These are phyloP conservation scores for Herpomyces periplanetae DNA, from an alignment of 2,329 filamentous ascomycete species.

Conservation along the genomic window DNA sequence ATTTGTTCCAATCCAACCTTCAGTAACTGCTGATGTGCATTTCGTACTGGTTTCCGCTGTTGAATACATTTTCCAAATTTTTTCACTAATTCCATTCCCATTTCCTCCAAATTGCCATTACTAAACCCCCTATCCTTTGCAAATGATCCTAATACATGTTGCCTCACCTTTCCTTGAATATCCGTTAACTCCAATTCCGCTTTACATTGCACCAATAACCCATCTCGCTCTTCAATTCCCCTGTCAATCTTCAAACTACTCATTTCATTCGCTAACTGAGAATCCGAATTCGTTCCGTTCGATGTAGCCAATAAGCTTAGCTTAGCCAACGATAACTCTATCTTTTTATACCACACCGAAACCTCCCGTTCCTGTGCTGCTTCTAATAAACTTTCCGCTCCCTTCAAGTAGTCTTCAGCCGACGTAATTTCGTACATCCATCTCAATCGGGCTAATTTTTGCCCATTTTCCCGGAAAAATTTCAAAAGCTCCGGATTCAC, in stretches of 20 bases:
- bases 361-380: slow-evolving; percentile 30
- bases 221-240: slow-evolving; percentile 8
- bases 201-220: slow-evolving; percentile 13
- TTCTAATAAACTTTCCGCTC: slow-evolving; percentile 25
- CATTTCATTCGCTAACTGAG: no score
- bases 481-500: slow-evolving; percentile 32
- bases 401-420: slow-evolving; percentile 31
- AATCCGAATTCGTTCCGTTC: no score
- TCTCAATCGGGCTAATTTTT: slow-evolving; percentile 31
- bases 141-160: no score
- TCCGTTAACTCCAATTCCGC: slow-evolving; percentile 24
- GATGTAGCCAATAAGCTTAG: slow-evolving; percentile 27
- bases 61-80: no score
- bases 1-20: slow-evolving; percentile 28
- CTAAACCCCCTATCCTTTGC: no score
- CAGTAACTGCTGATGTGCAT: slow-evolving; percentile 26
- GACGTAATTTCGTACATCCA: slow-evolving; percentile 78
- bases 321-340: slow-evolving; percentile 62
- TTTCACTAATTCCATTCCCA: slow-evolving; percentile 13
- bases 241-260: no score
- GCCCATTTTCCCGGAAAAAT: slow-evolving; percentile 29
- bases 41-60: no score
- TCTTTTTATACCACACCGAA: slow-evolving; percentile 66
- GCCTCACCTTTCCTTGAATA: slow-evolving; percentile 40
- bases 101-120: slow-evolving; percentile 30